Conservation (phyloP, 1,284 basidiomycete genomes). For the Anthracocystis setariae region DNA sequence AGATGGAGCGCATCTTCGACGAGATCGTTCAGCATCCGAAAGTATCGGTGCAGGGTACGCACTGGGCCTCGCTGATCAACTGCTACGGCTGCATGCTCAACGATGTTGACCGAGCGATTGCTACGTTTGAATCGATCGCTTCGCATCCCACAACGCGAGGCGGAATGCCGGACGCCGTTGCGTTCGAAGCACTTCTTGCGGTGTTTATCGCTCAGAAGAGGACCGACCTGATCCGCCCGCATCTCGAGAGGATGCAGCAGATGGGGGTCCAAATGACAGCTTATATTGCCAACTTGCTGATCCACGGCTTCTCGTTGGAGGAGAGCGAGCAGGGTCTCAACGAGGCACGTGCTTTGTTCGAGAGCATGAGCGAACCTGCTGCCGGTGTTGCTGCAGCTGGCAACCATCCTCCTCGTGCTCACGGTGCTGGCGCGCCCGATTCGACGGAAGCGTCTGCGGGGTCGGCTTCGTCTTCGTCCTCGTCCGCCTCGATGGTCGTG, state of each 20-base stretch:
- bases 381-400: slow-evolving; percentile 86
- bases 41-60: slow-evolving; percentile 80
- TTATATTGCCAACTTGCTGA: slow-evolving; percentile 92
- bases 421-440: slow-evolving; percentile 68
- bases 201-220: slow-evolving; percentile 83
- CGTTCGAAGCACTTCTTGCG: slow-evolving; percentile 90
- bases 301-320: slow-evolving; percentile 77
- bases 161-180: slow-evolving; percentile 79
- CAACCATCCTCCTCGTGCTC: slow-evolving; percentile 77
- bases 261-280: slow-evolving; percentile 87
- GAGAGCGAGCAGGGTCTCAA: slow-evolving; percentile 73
- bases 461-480: neutral
- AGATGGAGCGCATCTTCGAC: slow-evolving; percentile 80
- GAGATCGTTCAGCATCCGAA: slow-evolving; percentile 72
- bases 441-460: slow-evolving; percentile 7
- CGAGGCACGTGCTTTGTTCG: slow-evolving; percentile 74
- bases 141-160: slow-evolving; percentile 68
- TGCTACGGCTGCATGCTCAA: slow-evolving; percentile 84
- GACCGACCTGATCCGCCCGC: slow-evolving; percentile 80
- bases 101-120: slow-evolving; percentile 80
- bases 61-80: slow-evolving; percentile 92
- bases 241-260: slow-evolving; percentile 75
- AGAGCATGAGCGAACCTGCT: slow-evolving; percentile 84
- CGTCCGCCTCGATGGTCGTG: neutral
- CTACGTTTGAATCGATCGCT: slow-evolving; percentile 80